A percentile compares a stretch with the other conserved stretches of the same genome.
Conservation (phyloP, 257 asterid genomes). For the Forsythia viridissima region DNA sequence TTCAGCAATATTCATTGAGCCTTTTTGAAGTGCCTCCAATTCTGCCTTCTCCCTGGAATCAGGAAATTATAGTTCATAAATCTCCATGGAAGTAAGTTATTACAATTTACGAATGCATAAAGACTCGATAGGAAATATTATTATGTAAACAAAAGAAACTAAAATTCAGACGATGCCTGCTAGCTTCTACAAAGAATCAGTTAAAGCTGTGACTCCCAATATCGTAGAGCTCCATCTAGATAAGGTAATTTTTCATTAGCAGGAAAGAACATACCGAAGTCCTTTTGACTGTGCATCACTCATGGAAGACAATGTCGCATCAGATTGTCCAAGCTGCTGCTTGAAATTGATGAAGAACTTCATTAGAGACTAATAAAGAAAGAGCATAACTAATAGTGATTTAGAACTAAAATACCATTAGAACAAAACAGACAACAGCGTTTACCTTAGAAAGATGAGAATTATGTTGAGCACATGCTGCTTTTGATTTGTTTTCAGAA, state of each 20-base stretch:
- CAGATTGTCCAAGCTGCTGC: no score
- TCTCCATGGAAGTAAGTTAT: background rate
- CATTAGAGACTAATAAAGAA: background rate
- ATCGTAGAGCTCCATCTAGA: no score
- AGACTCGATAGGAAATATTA: background rate
- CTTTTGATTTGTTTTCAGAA: no score
- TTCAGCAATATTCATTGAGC: conserved; percentile 36
- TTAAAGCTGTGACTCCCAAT: no score
- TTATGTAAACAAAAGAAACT: background rate
- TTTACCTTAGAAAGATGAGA: conserved; percentile 30
- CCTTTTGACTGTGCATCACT: no score
- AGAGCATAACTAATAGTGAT: background rate
- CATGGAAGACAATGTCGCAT: no score
- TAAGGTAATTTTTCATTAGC: no score
- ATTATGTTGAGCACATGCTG: conserved; percentile 20
- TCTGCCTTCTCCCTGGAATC: conserved; percentile 47
- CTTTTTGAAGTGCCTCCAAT: conserved; percentile 39
- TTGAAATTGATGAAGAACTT: conserved; percentile 6
- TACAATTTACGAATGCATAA: no score
- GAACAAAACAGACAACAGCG: background rate
- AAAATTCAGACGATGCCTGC: conserved; percentile 3
- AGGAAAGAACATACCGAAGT: no score
- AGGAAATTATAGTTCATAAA: conserved; percentile 23
- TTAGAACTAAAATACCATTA: background rate
- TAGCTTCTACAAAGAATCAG: background rate